Base-by-base conservation (phyloP, 2,329 filamentous ascomycete species). In the Aspergillus sergii region DNA sequence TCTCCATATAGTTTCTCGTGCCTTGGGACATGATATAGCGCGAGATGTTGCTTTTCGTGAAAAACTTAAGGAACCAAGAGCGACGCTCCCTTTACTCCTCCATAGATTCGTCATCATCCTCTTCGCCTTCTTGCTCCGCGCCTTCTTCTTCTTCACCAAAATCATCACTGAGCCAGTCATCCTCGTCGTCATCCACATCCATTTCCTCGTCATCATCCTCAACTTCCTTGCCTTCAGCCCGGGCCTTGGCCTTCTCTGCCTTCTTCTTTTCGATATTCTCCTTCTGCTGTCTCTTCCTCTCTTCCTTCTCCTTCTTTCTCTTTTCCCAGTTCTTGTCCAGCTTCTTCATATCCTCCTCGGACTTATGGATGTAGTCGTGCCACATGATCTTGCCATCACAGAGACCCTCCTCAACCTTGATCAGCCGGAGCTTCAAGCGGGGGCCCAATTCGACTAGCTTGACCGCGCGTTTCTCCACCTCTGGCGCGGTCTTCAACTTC, bases 351-450 rank as follows among this genome's bases (percentile, higher is more conserved):
- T 99, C 94, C 21, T 87, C 85, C 70, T 88, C 88, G 8, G 88
- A 88, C 84, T 99, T 99, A 75, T 90, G 87, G 59, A 98, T 89
- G 75, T 93, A 96, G 75, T 97, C 93, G 78, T 99, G 95, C 95
- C 95, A 99, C 91, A 99, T 92, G 61, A 97, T 86, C 76, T 93
- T 95, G 57, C 95, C 95, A 30, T 87, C 86, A 72, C 93, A 97
- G 8, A 98, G 80, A 1, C 94, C 95, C 71, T 99, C 95, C 75
- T 99, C 95, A 5, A 99, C 94, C 81, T 99, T 99, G 60, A 93
- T 94, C 79, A 99, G 83, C 36, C 94, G 88, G 46, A 99, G 81
- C 64, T 88, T 90, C 91, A 99, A 90, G 59, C 95, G 88, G 1
- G 95, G 95, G 0, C 95, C 95, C 0, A 99, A 82, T 79, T 99